phyloP scores from a whole-genome alignment of 176 grass and related monocot species.

The Urochloa ruziziensis region DNA sequence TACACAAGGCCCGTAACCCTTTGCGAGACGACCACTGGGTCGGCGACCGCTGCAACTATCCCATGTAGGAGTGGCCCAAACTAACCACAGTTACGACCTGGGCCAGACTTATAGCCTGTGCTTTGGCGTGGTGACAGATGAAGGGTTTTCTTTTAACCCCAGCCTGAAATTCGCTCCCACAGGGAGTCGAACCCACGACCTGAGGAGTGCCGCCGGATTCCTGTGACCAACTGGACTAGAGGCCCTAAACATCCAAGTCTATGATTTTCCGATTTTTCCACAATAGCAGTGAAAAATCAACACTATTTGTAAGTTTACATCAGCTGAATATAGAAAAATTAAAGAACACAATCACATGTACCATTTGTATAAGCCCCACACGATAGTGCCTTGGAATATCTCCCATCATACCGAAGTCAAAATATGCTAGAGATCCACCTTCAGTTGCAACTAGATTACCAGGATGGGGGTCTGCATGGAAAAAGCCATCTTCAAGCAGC shows the following conservation, averaged over 20 bases:
- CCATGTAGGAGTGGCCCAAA: too few relatives aligned
- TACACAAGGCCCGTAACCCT: too few relatives aligned
- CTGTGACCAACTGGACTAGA: too few relatives aligned
- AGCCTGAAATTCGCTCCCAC: too few relatives aligned
- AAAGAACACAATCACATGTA: background rate
- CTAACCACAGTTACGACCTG: too few relatives aligned
- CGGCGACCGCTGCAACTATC: too few relatives aligned
- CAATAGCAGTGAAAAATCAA: background rate
- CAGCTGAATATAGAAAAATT: background rate
- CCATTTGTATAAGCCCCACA: constrained; percentile 95
- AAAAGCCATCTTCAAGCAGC: constrained; percentile 94
- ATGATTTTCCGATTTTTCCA: background rate
- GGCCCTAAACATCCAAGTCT: background rate
- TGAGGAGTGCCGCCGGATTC: too few relatives aligned
- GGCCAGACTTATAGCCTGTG: too few relatives aligned
- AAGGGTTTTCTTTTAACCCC: too few relatives aligned
- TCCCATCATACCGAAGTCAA: constrained; percentile 99
- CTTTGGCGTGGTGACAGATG: too few relatives aligned
- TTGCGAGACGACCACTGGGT: too few relatives aligned
- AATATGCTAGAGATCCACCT: constrained; percentile 87
- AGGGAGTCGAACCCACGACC: too few relatives aligned
- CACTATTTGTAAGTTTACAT: background rate
- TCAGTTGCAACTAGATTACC: constrained; percentile 93
- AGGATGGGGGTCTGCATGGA: constrained; percentile 98
- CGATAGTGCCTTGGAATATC: constrained; percentile 96